Percentiles rank a stretch among this genome's conserved stretches.
Evolutionary conservation across 2,329 filamentous ascomycete species (phyloP).

Genomic region (Claviceps africana): DNA sequence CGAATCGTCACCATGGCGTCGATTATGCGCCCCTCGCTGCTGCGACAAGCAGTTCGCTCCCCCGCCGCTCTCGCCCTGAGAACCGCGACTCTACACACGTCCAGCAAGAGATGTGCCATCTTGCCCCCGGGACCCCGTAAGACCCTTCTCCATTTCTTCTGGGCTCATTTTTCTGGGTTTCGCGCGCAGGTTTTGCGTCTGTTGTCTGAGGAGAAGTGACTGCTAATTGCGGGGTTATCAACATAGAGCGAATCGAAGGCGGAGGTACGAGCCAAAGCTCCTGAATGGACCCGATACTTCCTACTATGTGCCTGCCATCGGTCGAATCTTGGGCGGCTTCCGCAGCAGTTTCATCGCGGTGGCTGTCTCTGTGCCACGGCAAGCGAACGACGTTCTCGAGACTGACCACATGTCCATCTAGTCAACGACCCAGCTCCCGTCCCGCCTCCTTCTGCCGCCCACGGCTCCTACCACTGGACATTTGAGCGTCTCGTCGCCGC

Average conservation of each 20-base stretch:
- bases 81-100: slow-evolving; percentile 77
- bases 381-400: background rate
- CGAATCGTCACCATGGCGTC: slow-evolving; percentile 35
- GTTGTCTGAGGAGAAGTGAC: background rate
- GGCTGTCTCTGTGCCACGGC: background rate
- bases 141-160: slow-evolving; percentile 19
- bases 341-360: background rate
- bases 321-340: background rate
- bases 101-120: slow-evolving; percentile 60
- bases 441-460: slow-evolving; percentile 55
- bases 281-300: background rate
- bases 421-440: slow-evolving; percentile 79
- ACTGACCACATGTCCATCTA: slow-evolving; percentile 17
- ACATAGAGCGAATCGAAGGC: slow-evolving; percentile 58
- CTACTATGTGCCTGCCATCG: background rate
- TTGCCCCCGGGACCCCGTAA: slow-evolving; percentile 77
- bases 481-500: slow-evolving; percentile 79
- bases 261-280: slow-evolving; percentile 41
- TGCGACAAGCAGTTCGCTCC: slow-evolving; percentile 34
- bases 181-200: background rate
- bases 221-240: slow-evolving; percentile 26
- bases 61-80: slow-evolving; percentile 28
- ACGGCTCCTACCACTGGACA: slow-evolving; percentile 97
- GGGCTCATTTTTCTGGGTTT: background rate
- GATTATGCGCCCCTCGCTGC: slow-evolving; percentile 38